These are phyloP conservation scores for Fusarium pseudoanthophilum DNA, from an alignment of 2,329 filamentous ascomycete species.

Conservation along the genomic window DNA sequence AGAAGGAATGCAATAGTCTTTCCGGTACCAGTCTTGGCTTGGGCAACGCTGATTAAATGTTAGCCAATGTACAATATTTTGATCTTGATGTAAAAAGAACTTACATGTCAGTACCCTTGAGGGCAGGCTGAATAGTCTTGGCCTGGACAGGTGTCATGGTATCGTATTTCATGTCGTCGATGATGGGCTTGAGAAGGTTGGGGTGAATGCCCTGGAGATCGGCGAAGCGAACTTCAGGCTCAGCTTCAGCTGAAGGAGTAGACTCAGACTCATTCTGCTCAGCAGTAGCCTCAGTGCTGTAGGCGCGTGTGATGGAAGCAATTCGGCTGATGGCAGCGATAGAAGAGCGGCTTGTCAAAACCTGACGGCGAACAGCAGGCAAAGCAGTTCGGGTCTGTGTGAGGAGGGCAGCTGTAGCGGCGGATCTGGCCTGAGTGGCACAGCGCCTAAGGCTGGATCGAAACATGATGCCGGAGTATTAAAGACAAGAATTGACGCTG, in stretches of 20 bases:
- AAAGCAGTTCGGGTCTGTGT: constrained; percentile 45
- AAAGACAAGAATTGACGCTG: constrained; percentile 2
- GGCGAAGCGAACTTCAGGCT: constrained; percentile 54
- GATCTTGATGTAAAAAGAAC: constrained; percentile 47
- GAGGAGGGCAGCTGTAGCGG: constrained; percentile 45
- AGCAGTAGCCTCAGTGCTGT: constrained; percentile 54
- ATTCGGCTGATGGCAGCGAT: constrained; percentile 39
- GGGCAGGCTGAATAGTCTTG: constrained; percentile 81
- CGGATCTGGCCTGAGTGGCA: constrained; percentile 50
- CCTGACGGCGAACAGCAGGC: constrained; percentile 41
- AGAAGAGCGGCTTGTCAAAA: constrained; percentile 31
- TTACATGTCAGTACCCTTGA: constrained; percentile 86
- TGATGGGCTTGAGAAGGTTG: constrained; percentile 75
- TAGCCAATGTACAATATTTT: constrained; percentile 16
- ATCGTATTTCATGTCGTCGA: constrained; percentile 76
- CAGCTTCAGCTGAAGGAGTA: constrained; percentile 26
- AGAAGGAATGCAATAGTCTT: constrained; percentile 96
- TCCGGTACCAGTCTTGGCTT: constrained; percentile 96
- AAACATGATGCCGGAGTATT: constrained; percentile 45
- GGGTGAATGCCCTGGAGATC: constrained; percentile 67
- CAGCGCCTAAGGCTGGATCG: constrained; percentile 54
- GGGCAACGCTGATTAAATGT: constrained; percentile 70
- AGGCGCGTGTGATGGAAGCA: constrained; percentile 46
- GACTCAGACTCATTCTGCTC: constrained; percentile 27
- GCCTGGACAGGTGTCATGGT: constrained; percentile 94